These are phyloP conservation scores for Amphirosellinia nigrospora DNA, from an alignment of 495 filamentous ascomycete species.

Conservation along the genomic window DNA sequence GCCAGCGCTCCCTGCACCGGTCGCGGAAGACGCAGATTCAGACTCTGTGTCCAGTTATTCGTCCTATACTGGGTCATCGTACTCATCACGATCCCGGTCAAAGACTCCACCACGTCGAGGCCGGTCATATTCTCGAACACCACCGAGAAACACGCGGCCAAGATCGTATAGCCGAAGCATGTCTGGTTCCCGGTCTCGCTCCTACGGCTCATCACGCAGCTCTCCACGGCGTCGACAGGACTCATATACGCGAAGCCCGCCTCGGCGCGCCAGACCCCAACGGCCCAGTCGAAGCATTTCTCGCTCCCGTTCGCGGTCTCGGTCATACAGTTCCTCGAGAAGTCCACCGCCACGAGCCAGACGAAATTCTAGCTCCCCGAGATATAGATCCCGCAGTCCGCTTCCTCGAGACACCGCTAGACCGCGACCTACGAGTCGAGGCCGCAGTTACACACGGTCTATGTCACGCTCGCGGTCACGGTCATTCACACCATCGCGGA, in stretches of 20 bases:
- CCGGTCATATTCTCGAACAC: conserved; percentile 50
- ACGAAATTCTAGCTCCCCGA: conserved; percentile 22
- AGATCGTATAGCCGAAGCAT: conserved; percentile 50
- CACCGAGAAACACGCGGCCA: conserved; percentile 41
- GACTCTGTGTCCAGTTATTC: conserved; percentile 72
- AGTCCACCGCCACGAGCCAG: conserved; percentile 31
- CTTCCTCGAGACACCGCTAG: conserved; percentile 28
- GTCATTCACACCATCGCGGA: conserved; percentile 35
- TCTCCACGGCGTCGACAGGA: conserved; percentile 23
- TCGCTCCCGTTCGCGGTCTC: conserved; percentile 27
- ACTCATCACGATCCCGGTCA: conserved; percentile 56
- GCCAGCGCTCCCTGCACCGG: conserved; percentile 71
- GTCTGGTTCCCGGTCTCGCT: conserved; percentile 46
- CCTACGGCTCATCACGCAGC: conserved; percentile 32
- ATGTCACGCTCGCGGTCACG: conserved; percentile 22
- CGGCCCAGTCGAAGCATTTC: conserved; percentile 27
- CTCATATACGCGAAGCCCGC: conserved; percentile 23
- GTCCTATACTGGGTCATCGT: conserved; percentile 63
- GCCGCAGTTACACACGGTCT: conserved; percentile 28
- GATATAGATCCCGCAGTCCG: conserved; percentile 27
- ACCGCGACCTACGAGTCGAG: conserved; percentile 32
- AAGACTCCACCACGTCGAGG: conserved; percentile 40
- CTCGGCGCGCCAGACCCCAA: conserved; percentile 15
- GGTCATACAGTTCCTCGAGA: conserved; percentile 23
- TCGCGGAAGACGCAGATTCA: conserved; percentile 62